Evolutionary conservation across 78 protist species (phyloP), one percentile per base, ranked within the genome.

Genomic region (Paulinella micropora): DNA sequence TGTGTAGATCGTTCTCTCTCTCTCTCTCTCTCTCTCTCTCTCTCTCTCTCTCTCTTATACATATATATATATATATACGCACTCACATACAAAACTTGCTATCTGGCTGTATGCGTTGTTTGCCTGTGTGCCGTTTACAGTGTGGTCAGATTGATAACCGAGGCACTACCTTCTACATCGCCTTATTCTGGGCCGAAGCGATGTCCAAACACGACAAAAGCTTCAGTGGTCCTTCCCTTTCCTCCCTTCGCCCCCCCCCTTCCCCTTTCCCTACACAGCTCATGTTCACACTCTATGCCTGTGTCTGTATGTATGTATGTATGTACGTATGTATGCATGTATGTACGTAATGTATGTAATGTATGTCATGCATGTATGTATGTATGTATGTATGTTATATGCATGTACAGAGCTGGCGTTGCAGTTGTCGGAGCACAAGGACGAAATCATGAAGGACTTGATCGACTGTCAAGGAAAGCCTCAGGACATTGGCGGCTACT

Each of bases 81-180:
- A n/a, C n/a, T n/a, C n/a, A n/a, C n/a, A n/a, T n/a, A n/a, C n/a
- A n/a, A n/a, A n/a, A n/a, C n/a, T n/a, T n/a, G n/a, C n/a, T n/a
- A n/a, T n/a, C n/a, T n/a, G n/a, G n/a, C n/a, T n/a, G n/a, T n/a
- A n/a, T n/a, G n/a, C n/a, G n/a, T n/a, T n/a, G n/a, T n/a, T n/a
- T n/a, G n/a, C n/a, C n/a, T n/a, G n/a, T n/a, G n/a, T n/a, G n/a
- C n/a, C n/a, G n/a, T n/a, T n/a, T n/a, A n/a, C n/a, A n/a, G n/a
- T n/a, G n/a, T n/a, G n/a, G 39, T 41, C 38, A 89, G 86, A 31
- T 89, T 86, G 92, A 89, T 88, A 89, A 89, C 86, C 88, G 92
- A 39, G 92, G 88, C 34, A 1, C 69, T 3, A 64, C 51, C 86
- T 89, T 89, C 89, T 89, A 85, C 79, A 67, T 89, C 51, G 88